phyloP scores from a whole-genome alignment of 202 grass and related monocot species.

The Dendrocalamus latiflorus region DNA sequence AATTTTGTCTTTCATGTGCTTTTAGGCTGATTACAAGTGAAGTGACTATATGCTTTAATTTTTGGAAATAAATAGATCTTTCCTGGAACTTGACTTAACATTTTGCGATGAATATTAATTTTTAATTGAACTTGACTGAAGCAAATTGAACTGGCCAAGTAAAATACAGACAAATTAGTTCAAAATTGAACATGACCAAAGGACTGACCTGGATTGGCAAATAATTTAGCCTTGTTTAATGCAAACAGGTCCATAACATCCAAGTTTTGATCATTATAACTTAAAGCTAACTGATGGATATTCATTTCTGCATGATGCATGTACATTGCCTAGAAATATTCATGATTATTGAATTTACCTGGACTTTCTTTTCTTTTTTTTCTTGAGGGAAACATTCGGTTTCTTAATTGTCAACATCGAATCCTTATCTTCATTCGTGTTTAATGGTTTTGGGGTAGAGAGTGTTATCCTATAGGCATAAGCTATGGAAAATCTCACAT shows the following conservation, averaged over 20 bases:
- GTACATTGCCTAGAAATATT: not conserved
- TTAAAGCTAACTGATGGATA: not conserved
- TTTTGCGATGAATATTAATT: not conserved
- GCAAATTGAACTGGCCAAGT: not conserved
- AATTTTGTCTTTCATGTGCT: not conserved
- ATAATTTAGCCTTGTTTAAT: slow-evolving; percentile 6
- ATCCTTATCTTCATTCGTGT: not conserved
- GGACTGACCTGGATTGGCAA: not conserved
- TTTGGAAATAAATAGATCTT: not conserved
- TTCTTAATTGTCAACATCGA: not conserved
- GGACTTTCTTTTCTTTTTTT: not conserved
- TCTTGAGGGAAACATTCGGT: not conserved
- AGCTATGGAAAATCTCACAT: not conserved
- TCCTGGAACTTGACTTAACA: not conserved
- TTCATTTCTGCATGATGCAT: not conserved
- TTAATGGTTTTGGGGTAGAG: not conserved
- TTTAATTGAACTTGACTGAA: not conserved
- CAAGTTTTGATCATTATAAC: not conserved
- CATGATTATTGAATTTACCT: not conserved
- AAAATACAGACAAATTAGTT: not conserved
- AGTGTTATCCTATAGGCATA: not conserved
- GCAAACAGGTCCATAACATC: not conserved
- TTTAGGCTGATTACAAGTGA: not conserved
- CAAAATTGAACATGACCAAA: not conserved
- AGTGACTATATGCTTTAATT: not conserved